These are phyloP conservation scores for Diaporthe ilicicola DNA, from an alignment of 2,329 filamentous ascomycete species.

Conservation along the genomic window DNA sequence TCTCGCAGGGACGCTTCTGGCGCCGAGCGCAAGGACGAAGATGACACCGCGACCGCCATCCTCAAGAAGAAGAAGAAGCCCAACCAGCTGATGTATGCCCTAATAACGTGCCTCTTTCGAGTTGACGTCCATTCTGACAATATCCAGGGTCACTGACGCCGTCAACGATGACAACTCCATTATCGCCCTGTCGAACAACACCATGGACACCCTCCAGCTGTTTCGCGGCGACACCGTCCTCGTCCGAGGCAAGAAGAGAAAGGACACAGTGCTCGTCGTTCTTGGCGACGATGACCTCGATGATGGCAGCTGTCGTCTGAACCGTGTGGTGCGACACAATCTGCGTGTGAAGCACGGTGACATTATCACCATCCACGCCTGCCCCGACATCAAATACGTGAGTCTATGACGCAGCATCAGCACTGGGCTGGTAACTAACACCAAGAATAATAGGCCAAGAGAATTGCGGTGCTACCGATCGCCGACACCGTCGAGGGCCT, in stretches of 20 bases:
- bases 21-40: conserved; percentile 85
- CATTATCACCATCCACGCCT: conserved; percentile 95
- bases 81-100: conserved; percentile 88
- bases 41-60: conserved; percentile 94
- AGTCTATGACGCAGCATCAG: conserved; percentile 48
- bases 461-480: conserved; percentile 97
- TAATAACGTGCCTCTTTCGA: background rate
- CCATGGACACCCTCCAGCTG: conserved; percentile 97
- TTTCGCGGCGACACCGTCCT: conserved; percentile 99
- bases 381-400: conserved; percentile 99
- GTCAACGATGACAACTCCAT: conserved; percentile 99
- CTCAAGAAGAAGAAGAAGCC: conserved; percentile 99
- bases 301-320: conserved; percentile 96
- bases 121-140: conserved; percentile 35
- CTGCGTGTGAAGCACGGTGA: conserved; percentile 98
- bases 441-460: conserved; percentile 77
- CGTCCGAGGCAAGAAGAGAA: conserved; percentile 99
- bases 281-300: conserved; percentile 97
- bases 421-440: conserved; percentile 33
- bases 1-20: conserved; percentile 82
- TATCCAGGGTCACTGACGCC: conserved; percentile 89
- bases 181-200: conserved; percentile 97
- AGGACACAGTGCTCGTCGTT: conserved; percentile 98
- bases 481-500: conserved; percentile 98
- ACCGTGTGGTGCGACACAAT: conserved; percentile 98